A percentile compares a stretch with the other conserved stretches of the same genome.
Conservation (phyloP, 2,329 filamentous ascomycete genomes). For the Epichloe sibirici region DNA sequence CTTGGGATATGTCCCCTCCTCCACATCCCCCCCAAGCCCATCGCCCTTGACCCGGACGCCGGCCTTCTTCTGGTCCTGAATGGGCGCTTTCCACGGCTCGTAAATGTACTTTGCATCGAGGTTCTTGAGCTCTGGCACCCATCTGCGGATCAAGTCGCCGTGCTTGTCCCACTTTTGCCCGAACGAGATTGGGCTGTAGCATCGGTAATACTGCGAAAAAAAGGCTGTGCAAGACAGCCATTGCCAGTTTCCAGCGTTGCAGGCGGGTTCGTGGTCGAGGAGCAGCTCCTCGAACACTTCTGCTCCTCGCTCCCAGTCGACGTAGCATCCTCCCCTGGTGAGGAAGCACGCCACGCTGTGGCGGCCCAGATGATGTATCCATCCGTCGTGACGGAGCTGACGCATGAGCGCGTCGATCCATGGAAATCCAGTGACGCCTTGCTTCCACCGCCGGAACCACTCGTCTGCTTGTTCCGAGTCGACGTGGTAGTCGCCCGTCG, state of each 20-base stretch:
- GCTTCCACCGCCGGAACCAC: conserved; percentile 58
- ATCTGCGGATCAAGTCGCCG: conserved; percentile 50
- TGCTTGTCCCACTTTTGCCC: conserved; percentile 65
- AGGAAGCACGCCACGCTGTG: conserved; percentile 73
- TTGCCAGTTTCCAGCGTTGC: conserved; percentile 67
- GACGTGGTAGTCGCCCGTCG: conserved; percentile 50
- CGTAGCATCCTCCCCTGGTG: conserved; percentile 66
- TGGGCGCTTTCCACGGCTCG: conserved; percentile 65
- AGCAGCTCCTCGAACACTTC: conserved; percentile 69
- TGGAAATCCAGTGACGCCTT: conserved; percentile 61
- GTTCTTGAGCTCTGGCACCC: conserved; percentile 52
- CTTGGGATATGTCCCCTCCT: conserved; percentile 50
- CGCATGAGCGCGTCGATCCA: conserved; percentile 76
- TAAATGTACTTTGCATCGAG: conserved; percentile 62
- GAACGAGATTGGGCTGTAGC: conserved; percentile 60
- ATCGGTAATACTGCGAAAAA: conserved; percentile 58
- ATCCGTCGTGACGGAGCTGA: conserved; percentile 57
- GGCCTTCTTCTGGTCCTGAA: conserved; percentile 56
- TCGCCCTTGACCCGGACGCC: conserved; percentile 49
- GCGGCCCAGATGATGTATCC: conserved; percentile 69
- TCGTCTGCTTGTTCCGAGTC: conserved; percentile 49
- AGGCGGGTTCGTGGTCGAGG: conserved; percentile 62
- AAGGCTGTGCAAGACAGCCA: conserved; percentile 69
- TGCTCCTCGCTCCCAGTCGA: conserved; percentile 67
- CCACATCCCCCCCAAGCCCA: conserved; percentile 28